Evolutionary conservation across 1,139 yeast species (phyloP), one percentile per base, ranked within the genome.

Genomic region (Taphrina confusa): DNA sequence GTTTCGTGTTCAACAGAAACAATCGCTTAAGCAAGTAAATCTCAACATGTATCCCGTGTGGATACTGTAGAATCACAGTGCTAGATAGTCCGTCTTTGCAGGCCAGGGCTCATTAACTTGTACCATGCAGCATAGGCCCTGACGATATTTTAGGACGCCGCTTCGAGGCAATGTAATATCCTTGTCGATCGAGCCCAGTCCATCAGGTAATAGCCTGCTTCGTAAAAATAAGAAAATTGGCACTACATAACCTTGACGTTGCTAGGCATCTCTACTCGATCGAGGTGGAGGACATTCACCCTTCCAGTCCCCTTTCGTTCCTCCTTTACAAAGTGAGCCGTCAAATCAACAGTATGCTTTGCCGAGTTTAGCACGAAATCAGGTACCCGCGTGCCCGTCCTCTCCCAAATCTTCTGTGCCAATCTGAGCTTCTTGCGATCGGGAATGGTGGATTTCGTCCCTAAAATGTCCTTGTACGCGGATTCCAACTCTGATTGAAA

Each of bases 331-430:
- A 54, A 54, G 27, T 18, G 34, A 11, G 27, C 12, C 4, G 27
- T 23, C 11, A 54, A 16, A 23, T 42, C 58, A 6, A 8, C 12
- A n/a, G 20, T n/a, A 8, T 22, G 11, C 9, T n/a, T 16, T 16
- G 52, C 52, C 25, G 39, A 18, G 22, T 54, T 54, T 18, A 54
- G 45, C 5, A 54, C 34, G 14, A 14, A 18, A 34, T 54, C 58
- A 5, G 58, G 58, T 5, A 54, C 31, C 2, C 50, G 36, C 27
- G 42, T 40, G 6, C 58, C 58, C 16, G 58, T 54, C 12, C 14
- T 25, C 22, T 33, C 31, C 47, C 25, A 40, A 5, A 54, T 28
- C 11, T 6, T n/a, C 18, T 34, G 50, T n/a, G 58, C 58, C 23
- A 54, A 16, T 14, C 3, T 16, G 8, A 54, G 50, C 12, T 37